A percentile compares a stretch with the other conserved stretches of the same genome.
Evolutionary conservation across 2,329 filamentous ascomycete species (phyloP).

Genomic region (Fusarium nisikadoi): DNA sequence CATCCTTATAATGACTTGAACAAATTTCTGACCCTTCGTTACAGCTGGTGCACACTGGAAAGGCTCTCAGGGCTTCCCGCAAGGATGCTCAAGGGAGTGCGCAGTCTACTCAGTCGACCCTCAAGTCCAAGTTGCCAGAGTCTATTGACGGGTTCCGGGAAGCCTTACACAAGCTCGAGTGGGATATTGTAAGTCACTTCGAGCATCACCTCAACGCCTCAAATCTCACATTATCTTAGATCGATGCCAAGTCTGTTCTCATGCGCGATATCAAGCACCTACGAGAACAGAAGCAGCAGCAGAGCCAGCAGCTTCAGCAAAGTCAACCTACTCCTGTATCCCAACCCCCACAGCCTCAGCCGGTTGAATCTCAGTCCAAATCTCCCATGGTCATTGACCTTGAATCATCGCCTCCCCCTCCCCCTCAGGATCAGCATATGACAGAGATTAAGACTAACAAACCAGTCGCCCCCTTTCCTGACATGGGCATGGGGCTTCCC

Average conservation of each 20-base stretch:
- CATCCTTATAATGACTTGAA: neutral
- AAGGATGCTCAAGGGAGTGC: constrained; percentile 57
- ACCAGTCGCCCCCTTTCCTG: constrained; percentile 64
- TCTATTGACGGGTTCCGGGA: constrained; percentile 61
- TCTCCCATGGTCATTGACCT: constrained; percentile 52
- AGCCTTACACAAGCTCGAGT: constrained; percentile 66
- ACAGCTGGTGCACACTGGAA: constrained; percentile 69
- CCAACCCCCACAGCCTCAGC: constrained; percentile 42
- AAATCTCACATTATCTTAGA: constrained; percentile 42
- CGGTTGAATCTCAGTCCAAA: constrained; percentile 51
- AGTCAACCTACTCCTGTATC: constrained; percentile 27
- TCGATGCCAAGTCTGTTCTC: constrained; percentile 64
- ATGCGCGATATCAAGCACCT: constrained; percentile 62
- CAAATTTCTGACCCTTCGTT: constrained; percentile 7
- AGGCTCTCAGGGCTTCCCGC: constrained; percentile 61
- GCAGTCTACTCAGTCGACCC: constrained; percentile 46
- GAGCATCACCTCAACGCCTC: no score
- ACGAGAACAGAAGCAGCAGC: constrained; percentile 45
- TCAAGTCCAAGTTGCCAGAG: constrained; percentile 57
- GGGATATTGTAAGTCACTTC: constrained; percentile 61
- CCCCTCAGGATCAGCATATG: constrained; percentile 46
- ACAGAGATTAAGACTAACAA: constrained; percentile 51
- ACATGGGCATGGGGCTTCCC: constrained; percentile 63
- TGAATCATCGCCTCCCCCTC: constrained; percentile 47
- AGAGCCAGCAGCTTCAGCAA: constrained; percentile 27